phyloP scores from a whole-genome alignment of 2,329 filamentous ascomycete species.

The Apiospora phragmitis region DNA sequence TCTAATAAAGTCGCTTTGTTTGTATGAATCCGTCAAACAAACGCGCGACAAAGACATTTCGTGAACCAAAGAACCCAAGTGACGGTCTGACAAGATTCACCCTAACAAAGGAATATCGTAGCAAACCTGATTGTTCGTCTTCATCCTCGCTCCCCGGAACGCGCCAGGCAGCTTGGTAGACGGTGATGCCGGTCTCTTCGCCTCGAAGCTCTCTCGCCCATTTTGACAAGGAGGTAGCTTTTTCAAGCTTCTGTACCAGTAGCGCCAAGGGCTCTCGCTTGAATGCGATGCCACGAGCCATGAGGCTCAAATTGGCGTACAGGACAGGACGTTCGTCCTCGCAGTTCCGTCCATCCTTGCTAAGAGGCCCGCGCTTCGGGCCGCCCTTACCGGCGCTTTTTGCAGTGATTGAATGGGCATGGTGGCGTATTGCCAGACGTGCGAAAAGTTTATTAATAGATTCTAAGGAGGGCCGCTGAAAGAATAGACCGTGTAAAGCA shows the following conservation, averaged over 20 bases:
- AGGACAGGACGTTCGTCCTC: too few species aligned
- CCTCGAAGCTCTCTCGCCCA: background rate
- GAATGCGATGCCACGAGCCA: background rate
- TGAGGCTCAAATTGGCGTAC: background rate
- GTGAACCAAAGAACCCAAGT: background rate
- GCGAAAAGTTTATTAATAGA: background rate
- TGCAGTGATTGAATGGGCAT: background rate
- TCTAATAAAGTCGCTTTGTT: background rate
- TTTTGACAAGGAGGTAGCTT: background rate
- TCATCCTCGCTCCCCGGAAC: background rate
- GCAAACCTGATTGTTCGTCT: background rate
- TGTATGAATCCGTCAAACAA: background rate
- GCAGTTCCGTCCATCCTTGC: background rate
- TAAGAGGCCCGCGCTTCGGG: background rate
- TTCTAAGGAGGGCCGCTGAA: background rate
- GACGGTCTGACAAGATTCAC: background rate
- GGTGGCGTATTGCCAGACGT: background rate
- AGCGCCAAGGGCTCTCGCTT: background rate
- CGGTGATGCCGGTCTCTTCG: too few species aligned
- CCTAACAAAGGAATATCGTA: background rate
- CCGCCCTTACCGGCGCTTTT: background rate
- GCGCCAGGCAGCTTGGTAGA: background rate
- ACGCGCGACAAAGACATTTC: background rate
- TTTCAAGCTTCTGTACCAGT: too few species aligned
- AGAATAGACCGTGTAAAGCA: background rate